Evolutionary conservation across 768 basidiomycete genomes (phyloP).

Genomic region (Hericium coralloides): DNA sequence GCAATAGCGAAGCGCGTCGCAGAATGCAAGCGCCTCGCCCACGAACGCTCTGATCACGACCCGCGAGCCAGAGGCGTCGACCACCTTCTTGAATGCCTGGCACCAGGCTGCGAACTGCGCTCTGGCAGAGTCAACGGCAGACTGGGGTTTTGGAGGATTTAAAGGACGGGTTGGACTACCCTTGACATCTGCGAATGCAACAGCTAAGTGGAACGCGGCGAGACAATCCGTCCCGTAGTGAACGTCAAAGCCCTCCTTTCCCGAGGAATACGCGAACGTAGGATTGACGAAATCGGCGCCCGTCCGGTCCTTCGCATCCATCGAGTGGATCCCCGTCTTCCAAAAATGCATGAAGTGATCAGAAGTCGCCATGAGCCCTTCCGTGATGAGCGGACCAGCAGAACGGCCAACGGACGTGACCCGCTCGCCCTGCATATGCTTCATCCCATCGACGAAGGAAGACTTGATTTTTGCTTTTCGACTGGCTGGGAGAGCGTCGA

Average conservation of each 20-base stretch:
- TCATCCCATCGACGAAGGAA: not conserved
- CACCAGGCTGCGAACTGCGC: constrained; percentile 31
- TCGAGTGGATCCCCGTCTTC: constrained; percentile 32
- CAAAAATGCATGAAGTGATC: constrained; percentile 28
- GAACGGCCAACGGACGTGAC: constrained; percentile 19
- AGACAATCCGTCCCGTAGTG: constrained; percentile 39
- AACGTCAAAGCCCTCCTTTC: constrained; percentile 29
- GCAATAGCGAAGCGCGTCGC: constrained; percentile 7
- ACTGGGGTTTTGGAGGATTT: not conserved
- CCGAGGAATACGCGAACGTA: constrained; percentile 33
- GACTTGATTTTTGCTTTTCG: not conserved
- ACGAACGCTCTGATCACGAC: constrained; percentile 30
- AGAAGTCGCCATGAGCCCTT: constrained; percentile 10
- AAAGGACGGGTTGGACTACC: not conserved
- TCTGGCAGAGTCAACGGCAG: not conserved
- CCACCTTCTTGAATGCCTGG: constrained; percentile 14
- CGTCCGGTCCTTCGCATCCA: constrained; percentile 9
- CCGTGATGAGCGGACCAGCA: constrained; percentile 27
- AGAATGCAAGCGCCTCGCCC: constrained; percentile 33
- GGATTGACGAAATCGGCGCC: constrained; percentile 32
- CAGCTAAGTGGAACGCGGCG: constrained; percentile 31
- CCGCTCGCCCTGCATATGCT: constrained; percentile 1
- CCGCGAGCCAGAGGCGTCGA: constrained; percentile 4
- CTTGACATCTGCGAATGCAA: constrained; percentile 17
- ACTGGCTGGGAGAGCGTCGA: not conserved